phyloP scores from a whole-genome alignment of 2,329 filamentous ascomycete genomes.

The Cordyceps cicadae region DNA sequence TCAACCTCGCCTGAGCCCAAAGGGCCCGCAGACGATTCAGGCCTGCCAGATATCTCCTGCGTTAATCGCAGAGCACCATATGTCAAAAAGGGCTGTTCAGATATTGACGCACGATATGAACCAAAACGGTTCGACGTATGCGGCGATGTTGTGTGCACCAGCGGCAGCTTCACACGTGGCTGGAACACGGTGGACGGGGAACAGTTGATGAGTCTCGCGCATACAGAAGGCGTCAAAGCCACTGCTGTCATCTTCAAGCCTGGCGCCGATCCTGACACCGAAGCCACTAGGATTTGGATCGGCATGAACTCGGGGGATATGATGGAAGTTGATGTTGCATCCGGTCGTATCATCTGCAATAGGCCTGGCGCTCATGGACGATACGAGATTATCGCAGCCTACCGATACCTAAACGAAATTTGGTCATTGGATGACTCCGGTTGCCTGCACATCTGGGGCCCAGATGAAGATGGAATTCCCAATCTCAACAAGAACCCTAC shows the following conservation, averaged over 20 bases:
- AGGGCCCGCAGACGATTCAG: conserved; percentile 42
- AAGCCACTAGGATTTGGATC: conserved; percentile 78
- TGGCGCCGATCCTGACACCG: conserved; percentile 64
- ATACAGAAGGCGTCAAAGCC: conserved; percentile 77
- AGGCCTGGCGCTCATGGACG: conserved; percentile 68
- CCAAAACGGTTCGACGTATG: conserved; percentile 80
- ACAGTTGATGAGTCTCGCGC: conserved; percentile 68
- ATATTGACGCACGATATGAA: conserved; percentile 80
- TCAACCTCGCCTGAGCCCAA: conserved; percentile 28
- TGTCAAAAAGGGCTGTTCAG: conserved; percentile 61
- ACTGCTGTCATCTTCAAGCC: conserved; percentile 82
- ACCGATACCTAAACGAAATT: conserved; percentile 77
- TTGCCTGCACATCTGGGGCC: conserved; percentile 77
- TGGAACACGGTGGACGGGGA: conserved; percentile 84
- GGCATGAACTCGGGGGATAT: conserved; percentile 84
- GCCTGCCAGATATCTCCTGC: conserved; percentile 77
- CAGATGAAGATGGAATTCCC: conserved; percentile 62
- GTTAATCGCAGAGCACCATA: conserved; percentile 77
- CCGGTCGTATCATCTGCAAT: conserved; percentile 60
- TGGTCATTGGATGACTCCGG: conserved; percentile 93
- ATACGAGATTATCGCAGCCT: conserved; percentile 74
- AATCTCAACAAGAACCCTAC: conserved; percentile 63
- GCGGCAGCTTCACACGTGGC: conserved; percentile 75
- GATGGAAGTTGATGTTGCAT: conserved; percentile 75
- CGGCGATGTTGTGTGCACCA: conserved; percentile 78